Percentiles rank a stretch among this genome's conserved stretches.
These are phyloP conservation scores for Urochloa ruziziensis DNA, from an alignment of 176 grass and related monocot species.

Conservation along the genomic window DNA sequence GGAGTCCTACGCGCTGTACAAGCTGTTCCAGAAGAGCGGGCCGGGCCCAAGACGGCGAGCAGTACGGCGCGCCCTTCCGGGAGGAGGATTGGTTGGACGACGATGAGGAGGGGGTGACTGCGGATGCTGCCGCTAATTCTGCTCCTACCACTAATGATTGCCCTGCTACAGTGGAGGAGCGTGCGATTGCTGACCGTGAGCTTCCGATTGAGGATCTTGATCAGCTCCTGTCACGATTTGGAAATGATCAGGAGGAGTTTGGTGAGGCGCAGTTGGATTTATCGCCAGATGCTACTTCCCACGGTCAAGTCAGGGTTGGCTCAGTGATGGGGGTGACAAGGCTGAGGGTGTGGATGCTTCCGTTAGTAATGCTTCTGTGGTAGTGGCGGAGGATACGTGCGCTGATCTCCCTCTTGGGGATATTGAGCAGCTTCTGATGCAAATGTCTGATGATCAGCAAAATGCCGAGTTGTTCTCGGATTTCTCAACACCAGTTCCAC, in stretches of 20 bases:
- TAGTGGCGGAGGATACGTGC: not conserved
- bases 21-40: constrained; percentile 94
- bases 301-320: constrained; percentile 2
- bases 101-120: constrained; percentile 4
- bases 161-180: not conserved
- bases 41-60: constrained; percentile 91
- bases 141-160: not conserved
- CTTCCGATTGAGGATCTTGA: constrained; percentile 47
- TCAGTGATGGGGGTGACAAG: not conserved
- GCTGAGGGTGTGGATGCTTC: not conserved
- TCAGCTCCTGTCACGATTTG: constrained; percentile 31
- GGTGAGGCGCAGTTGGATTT: not conserved
- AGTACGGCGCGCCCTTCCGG: constrained; percentile 86
- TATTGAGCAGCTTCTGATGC: constrained; percentile 60
- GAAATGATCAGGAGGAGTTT: constrained; percentile 27
- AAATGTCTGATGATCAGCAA: constrained; percentile 54
- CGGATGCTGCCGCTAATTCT: not conserved
- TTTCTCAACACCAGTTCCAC: constrained; percentile 18
- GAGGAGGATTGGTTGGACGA: constrained; percentile 91
- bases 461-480: not conserved
- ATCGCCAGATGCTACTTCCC: constrained; percentile 5
- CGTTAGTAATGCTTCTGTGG: not conserved
- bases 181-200: not conserved
- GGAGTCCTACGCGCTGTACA: constrained; percentile 85
- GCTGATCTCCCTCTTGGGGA: constrained; percentile 46